phyloP scores from a whole-genome alignment of 371 early-diverging fungal genomes.

The Circinella minor region DNA sequence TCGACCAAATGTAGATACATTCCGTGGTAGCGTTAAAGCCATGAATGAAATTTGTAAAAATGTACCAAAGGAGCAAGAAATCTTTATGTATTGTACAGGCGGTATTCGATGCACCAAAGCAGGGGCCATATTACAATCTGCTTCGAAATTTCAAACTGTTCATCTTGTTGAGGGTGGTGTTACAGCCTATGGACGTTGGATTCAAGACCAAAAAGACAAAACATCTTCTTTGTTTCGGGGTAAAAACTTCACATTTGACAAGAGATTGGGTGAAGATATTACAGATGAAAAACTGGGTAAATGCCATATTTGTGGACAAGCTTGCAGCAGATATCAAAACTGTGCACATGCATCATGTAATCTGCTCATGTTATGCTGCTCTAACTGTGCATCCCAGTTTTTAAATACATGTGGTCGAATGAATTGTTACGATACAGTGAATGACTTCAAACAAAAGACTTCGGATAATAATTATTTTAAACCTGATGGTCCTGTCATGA shows the following conservation, averaged over 20 bases:
- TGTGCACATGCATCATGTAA: slow-evolving; percentile 78
- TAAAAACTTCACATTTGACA: slow-evolving; percentile 87
- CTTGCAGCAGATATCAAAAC: slow-evolving; percentile 73
- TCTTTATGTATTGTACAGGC: slow-evolving; percentile 86
- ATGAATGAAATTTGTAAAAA: slow-evolving; percentile 59
- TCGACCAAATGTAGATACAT: slow-evolving; percentile 79
- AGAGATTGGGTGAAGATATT: slow-evolving; percentile 77
- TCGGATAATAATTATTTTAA: slow-evolving; percentile 24
- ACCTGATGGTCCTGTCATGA: slow-evolving; percentile 39
- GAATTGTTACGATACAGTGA: slow-evolving; percentile 65
- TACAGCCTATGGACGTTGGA: slow-evolving; percentile 77
- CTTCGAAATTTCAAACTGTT: slow-evolving; percentile 68
- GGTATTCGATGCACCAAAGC: slow-evolving; percentile 82
- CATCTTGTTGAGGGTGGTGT: slow-evolving; percentile 79
- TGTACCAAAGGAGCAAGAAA: slow-evolving; percentile 58
- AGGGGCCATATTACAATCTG: slow-evolving; percentile 75
- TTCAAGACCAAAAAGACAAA: slow-evolving; percentile 47
- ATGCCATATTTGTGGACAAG: slow-evolving; percentile 75
- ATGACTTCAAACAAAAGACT: slow-evolving; percentile 29
- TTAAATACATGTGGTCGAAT: slow-evolving; percentile 65
- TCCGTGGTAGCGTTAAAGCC: slow-evolving; percentile 60
- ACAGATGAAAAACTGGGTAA: slow-evolving; percentile 68
- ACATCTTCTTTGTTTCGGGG: slow-evolving; percentile 69
- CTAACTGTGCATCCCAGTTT: slow-evolving; percentile 61
- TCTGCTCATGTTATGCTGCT: slow-evolving; percentile 75